Evolutionary conservation across 441 rosid genomes (phyloP).

Genomic region (Melastoma candidum): DNA sequence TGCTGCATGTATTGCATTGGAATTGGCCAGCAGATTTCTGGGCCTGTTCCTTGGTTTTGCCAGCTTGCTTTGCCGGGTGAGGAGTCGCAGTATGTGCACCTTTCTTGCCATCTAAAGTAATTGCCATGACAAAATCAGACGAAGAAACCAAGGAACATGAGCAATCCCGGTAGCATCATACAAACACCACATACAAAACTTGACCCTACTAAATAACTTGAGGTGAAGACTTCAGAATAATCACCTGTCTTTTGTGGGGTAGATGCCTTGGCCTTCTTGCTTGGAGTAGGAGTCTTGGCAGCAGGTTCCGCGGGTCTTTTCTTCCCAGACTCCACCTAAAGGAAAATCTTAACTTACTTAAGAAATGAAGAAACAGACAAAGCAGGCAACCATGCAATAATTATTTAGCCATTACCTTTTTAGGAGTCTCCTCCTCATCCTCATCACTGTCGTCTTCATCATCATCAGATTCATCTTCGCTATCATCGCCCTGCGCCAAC

Average conservation of each 20-base stretch:
- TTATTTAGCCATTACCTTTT: slow-evolving; percentile 22
- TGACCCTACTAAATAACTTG: not conserved
- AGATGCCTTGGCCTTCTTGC: slow-evolving; percentile 53
- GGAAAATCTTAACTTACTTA: slow-evolving; percentile 1
- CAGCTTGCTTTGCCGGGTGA: slow-evolving; percentile 53
- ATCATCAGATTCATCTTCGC: slow-evolving; percentile 20
- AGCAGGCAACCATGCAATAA: not conserved
- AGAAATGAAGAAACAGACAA: not conserved
- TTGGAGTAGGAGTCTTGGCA: slow-evolving; percentile 32
- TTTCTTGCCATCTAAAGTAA: slow-evolving; percentile 42
- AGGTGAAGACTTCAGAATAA: not conserved
- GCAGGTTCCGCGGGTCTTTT: slow-evolving; percentile 53
- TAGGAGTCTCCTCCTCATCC: slow-evolving; percentile 32
- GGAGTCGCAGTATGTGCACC: slow-evolving; percentile 61
- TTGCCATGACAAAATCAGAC: not conserved
- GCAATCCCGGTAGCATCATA: not conserved
- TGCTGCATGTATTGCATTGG: slow-evolving; percentile 55
- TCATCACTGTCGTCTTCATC: slow-evolving; percentile 19
- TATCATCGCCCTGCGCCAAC: no score
- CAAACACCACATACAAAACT: no score
- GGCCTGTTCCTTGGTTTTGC: slow-evolving; percentile 32
- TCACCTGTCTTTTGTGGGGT: slow-evolving; percentile 67
- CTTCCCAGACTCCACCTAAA: slow-evolving; percentile 42
- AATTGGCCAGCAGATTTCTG: slow-evolving; percentile 27
- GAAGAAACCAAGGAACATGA: not conserved